These are phyloP conservation scores for Fusarium dlaminii DNA, from an alignment of 2,329 filamentous ascomycete genomes.

Conservation along the genomic window DNA sequence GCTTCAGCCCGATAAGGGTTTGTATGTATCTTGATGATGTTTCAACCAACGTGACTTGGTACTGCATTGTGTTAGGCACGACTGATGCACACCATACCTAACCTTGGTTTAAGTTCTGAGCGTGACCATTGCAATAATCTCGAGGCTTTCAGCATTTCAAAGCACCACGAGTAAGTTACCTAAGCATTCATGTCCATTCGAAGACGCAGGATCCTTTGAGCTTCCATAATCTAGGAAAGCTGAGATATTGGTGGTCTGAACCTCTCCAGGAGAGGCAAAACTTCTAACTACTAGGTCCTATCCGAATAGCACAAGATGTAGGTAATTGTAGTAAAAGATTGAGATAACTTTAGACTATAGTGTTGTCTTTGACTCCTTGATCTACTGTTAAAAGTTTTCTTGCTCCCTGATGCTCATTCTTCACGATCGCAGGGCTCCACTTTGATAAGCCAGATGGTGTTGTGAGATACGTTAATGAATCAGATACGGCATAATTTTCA, in stretches of 20 bases:
- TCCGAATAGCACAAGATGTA: not conserved
- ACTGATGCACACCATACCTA: not conserved
- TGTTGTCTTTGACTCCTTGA: not conserved
- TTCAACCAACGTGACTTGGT: not conserved
- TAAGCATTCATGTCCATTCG: fast-evolving
- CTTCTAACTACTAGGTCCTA: not conserved
- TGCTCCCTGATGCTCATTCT: not conserved
- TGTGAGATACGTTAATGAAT: not conserved
- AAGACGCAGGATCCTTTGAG: not conserved
- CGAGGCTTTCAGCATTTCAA: not conserved
- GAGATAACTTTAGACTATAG: not conserved
- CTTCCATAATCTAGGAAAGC: not conserved
- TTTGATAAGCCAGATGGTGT: not conserved
- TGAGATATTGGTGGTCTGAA: not conserved
- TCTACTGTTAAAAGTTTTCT: not conserved
- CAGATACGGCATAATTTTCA: not conserved
- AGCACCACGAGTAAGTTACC: not conserved
- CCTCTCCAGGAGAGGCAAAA: not conserved
- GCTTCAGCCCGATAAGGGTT: not conserved
- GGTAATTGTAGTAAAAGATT: not conserved
- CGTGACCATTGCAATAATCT: not conserved
- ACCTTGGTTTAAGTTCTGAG: not conserved
- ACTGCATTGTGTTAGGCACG: not conserved
- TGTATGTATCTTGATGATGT: not conserved
- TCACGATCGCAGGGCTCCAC: not conserved